Conservation (phyloP, 495 filamentous ascomycete genomes). For the Annulohypoxylon stygium region DNA sequence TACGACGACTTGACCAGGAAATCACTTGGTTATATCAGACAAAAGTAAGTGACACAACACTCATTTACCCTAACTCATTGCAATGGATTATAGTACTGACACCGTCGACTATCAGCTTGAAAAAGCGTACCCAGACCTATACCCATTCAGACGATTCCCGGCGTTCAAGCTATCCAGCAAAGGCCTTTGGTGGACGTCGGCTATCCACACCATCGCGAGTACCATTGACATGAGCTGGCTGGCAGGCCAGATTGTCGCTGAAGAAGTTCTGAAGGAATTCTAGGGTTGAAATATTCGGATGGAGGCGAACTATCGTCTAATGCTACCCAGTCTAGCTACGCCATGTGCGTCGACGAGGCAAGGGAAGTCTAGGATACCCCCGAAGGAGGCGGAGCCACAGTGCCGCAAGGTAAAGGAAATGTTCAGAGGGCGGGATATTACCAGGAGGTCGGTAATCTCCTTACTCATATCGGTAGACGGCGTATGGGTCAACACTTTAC, state of each 20-base stretch:
- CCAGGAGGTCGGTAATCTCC: not conserved
- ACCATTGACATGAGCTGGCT: conserved; percentile 48
- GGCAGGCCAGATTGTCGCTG: conserved; percentile 45
- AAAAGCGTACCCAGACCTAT: conserved; percentile 41
- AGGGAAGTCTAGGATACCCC: too few species aligned
- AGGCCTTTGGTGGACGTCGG: conserved; percentile 50
- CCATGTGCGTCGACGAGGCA: too few species aligned
- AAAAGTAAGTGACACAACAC: conserved; percentile 23
- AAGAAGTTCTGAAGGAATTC: conserved; percentile 39
- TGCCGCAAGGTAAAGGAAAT: too few species aligned
- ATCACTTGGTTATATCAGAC: conserved; percentile 45
- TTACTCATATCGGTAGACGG: not conserved
- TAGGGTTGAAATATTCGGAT: not conserved
- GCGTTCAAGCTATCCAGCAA: conserved; percentile 40
- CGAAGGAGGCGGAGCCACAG: too few species aligned
- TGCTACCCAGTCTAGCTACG: too few species aligned
- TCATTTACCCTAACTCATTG: not conserved
- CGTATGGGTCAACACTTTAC: not conserved
- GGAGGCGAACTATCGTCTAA: too few species aligned
- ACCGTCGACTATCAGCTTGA: conserved; percentile 30
- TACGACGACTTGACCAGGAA: conserved; percentile 22
- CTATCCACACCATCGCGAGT: conserved; percentile 39
- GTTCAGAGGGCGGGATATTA: not conserved
- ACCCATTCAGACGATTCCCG: conserved; percentile 33
- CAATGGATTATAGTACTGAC: not conserved